Evolutionary conservation across 352 stramenopile species (phyloP).

Genomic region (Phytophthora aleatoria): DNA sequence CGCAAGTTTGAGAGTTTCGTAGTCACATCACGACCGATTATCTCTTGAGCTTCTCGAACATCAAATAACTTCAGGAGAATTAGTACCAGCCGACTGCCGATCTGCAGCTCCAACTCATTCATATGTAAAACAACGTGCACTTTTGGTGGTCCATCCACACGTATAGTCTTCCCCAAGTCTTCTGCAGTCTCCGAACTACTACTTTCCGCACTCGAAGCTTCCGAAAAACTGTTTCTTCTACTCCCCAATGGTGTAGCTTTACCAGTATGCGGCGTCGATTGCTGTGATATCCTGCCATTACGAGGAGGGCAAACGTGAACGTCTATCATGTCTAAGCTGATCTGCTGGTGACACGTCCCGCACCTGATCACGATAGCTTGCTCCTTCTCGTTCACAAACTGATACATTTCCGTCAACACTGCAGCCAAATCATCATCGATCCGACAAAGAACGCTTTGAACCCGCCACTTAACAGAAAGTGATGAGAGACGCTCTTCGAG

Average conservation of each 20-base stretch:
- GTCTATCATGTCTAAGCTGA: constrained; percentile 60
- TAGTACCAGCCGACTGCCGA: constrained; percentile 43
- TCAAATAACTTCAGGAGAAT: constrained; percentile 40
- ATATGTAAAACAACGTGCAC: constrained; percentile 49
- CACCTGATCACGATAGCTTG: constrained; percentile 59
- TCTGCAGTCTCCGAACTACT: constrained; percentile 1
- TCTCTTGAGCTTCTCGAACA: neutral
- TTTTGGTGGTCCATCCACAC: constrained; percentile 10
- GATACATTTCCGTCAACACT: constrained; percentile 56
- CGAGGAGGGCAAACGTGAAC: constrained; percentile 50
- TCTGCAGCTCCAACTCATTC: constrained; percentile 57
- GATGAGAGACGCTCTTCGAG: constrained; percentile 41
- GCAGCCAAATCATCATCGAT: constrained; percentile 56
- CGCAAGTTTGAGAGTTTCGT: constrained; percentile 41
- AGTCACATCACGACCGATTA: constrained; percentile 28
- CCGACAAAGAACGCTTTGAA: constrained; percentile 47
- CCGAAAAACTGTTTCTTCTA: constrained; percentile 30
- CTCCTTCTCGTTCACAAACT: constrained; percentile 60
- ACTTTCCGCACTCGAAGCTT: constrained; percentile 18
- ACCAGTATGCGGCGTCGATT: constrained; percentile 16
- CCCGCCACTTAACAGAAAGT: constrained; percentile 56
- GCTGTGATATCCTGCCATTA: constrained; percentile 17
- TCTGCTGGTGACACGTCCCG: constrained; percentile 61
- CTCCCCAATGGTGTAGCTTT: neutral
- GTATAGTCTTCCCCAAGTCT: neutral